Base-by-base conservation (phyloP, 164 flowering plant species). In the Tinospora cordifolia region DNA sequence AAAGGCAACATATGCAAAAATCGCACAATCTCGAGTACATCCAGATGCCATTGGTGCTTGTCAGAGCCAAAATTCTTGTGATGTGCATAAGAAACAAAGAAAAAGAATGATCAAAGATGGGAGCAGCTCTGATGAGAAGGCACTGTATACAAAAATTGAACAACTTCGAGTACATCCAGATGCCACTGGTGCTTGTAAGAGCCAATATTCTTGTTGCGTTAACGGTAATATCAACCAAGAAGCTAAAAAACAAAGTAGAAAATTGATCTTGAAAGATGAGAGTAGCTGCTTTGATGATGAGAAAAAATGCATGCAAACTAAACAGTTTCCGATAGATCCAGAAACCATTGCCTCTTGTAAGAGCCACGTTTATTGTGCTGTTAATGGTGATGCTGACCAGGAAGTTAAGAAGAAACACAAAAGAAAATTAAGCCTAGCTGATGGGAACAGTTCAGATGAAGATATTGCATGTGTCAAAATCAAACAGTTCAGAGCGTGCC, bases 241-340 rank as follows among this genome's bases (percentile, higher is more conserved):
- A n/a, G n/a, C n/a, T n/a, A n/a, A n/a, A n/a, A n/a, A n/a, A n/a
- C n/a, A n/a, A n/a, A n/a, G n/a, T n/a, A n/a, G n/a, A n/a, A n/a
- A n/a, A n/a, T n/a, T n/a, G n/a, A n/a, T n/a, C n/a, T n/a, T n/a
- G n/a, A n/a, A n/a, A n/a, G n/a, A n/a, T n/a, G n/a, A 30, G 11
- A 69, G 36, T 30, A 30, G 36, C 36, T 1, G 46, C 54, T 65
- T 57, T 3, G 69, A 26, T 63, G 78, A 65, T 38, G 81, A 78
- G 46, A 30, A 26, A 21, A 64, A 63, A 15, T 30, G 2, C 36
- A 30, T 30, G 3, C 36, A 30, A 30, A 30, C 36, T 30, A 30
- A 4, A 30, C 2, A 30, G 36, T 34, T 21, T 3, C 36, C 3
- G 4, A 4, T 30, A 30, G 3, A 30, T 30, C 36, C 36, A 30